Evolutionary conservation across 73 alveolate species (phyloP).

Genomic region (Paramecium sonneborni): DNA sequence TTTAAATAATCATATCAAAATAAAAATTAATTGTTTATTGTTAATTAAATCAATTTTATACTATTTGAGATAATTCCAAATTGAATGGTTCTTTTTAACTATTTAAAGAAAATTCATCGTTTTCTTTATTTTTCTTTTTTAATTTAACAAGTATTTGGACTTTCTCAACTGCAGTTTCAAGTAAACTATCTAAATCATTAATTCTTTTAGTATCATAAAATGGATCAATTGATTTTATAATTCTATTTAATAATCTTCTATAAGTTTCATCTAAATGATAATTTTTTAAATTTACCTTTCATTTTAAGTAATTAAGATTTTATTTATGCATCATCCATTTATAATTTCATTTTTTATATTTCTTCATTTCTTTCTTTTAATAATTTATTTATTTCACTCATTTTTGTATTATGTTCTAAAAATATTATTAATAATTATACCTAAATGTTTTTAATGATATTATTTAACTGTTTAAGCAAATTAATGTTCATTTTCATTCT

Average conservation of each 20-base stretch:
- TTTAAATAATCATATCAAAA: too few species aligned
- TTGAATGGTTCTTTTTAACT: constrained; percentile 7
- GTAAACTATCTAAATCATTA: not conserved
- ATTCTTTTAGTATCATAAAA: not conserved
- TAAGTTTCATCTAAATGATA: constrained; percentile 27
- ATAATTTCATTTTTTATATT: not conserved
- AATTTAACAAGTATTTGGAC: not conserved
- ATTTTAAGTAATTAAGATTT: not conserved
- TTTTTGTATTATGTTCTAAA: constrained; percentile 22
- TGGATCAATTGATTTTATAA: constrained; percentile 10
- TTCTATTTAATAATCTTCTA: constrained; percentile 32
- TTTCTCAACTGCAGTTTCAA: not conserved
- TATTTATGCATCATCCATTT: constrained; percentile 22
- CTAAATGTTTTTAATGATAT: constrained; percentile 28
- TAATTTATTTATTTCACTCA: constrained; percentile 26
- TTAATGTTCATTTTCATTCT: constrained; percentile 18
- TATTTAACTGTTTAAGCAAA: constrained; percentile 56
- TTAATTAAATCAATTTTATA: not conserved
- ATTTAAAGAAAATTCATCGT: constrained; percentile 19
- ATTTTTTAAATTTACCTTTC: not conserved
- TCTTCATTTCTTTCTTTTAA: constrained; percentile 39
- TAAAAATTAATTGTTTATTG: not conserved
- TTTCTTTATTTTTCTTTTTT: not conserved
- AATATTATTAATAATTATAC: not conserved
- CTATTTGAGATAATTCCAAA: not conserved